Percentiles rank a stretch among this genome's conserved stretches.
Evolutionary conservation across 495 filamentous ascomycete genomes (phyloP).

Genomic region (Hypoxylon lienhwacheense): DNA sequence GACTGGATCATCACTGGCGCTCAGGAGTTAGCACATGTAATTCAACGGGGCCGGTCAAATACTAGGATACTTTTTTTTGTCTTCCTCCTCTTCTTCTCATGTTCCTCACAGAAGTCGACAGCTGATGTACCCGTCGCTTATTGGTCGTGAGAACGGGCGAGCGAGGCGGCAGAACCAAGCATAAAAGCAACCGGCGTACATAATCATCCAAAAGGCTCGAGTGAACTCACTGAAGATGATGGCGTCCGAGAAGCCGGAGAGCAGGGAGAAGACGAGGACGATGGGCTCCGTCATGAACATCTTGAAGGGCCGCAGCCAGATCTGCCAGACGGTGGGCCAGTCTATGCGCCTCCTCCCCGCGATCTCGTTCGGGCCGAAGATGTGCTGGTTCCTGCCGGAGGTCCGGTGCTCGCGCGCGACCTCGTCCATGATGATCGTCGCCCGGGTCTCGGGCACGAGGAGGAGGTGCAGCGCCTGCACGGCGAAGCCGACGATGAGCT

Average conservation of each 20-base stretch:
- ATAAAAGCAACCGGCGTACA: neutral
- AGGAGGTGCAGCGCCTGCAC: constrained; percentile 58
- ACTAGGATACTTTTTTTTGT: no score
- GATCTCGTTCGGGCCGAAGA: constrained; percentile 68
- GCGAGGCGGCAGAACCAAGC: neutral
- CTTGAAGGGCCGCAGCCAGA: constrained; percentile 61
- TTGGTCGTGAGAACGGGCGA: neutral
- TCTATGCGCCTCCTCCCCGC: constrained; percentile 41
- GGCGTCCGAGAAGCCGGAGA: constrained; percentile 65
- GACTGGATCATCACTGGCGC: constrained; percentile 62
- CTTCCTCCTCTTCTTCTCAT: no score
- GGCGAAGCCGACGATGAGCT: constrained; percentile 32
- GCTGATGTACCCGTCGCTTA: no score
- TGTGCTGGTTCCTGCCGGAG: constrained; percentile 45
- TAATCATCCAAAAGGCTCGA: neutral
- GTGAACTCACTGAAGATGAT: constrained; percentile 55
- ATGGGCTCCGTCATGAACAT: constrained; percentile 67
- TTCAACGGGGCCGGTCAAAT: no score
- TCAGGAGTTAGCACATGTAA: no score
- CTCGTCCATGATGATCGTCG: constrained; percentile 61
- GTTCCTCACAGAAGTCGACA: no score
- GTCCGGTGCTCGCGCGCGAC: constrained; percentile 58
- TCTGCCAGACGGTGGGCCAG: constrained; percentile 55
- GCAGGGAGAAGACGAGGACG: constrained; percentile 58
- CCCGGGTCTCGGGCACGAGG: constrained; percentile 50